Evolutionary conservation across 2,329 filamentous ascomycete genomes (phyloP), one percentile per base, ranked within the genome.

Genomic region (Eurotiales sp.): DNA sequence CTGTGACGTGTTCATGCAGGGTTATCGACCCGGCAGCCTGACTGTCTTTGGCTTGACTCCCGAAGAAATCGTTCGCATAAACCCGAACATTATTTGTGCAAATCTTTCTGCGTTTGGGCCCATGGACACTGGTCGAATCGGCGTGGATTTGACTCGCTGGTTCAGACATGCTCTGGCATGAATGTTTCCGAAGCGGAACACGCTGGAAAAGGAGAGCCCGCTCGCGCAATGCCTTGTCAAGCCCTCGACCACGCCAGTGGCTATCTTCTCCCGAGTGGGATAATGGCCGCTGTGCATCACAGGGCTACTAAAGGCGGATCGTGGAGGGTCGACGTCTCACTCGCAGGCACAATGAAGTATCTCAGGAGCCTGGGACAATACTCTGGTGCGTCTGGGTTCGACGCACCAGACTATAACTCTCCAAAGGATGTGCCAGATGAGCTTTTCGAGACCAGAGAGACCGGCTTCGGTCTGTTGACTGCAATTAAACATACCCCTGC

Each of bases 291-390:
- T 0, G 39, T 83, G 4, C 77, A 79, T 53, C 72, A 70, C 45
- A 70, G 74, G 12, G 71, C 71, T 0, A 64, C 56, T 0, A 66
- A 72, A 15, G 77, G 77, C 1, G 75, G 77, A 0, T 69, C 73
- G 0, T 83, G 77, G 61, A 61, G 72, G n/a, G 75, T 83, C 0
- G 68, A 79, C 23, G 79, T 82, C 1, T 81, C 77, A 7, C 67
- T 84, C 2, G 80, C 78, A 0, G 79, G 76, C 1, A 71, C 74
- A 2, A 78, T 77, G 76, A 80, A 77, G 57, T 83, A 82, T 60
- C 60, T 83, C 32, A 68, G 77, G 23, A 79, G 77, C 25, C 58
- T 84, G 12, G 80, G 80, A 0, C 79, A 79, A 52, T 76, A 74
- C 55, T 62, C 68, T 3, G 76, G 69, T 0, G 59, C 56, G 1